These are phyloP conservation scores for Pisolithus tinctorius DNA, from an alignment of 768 basidiomycete species.

Conservation along the genomic window DNA sequence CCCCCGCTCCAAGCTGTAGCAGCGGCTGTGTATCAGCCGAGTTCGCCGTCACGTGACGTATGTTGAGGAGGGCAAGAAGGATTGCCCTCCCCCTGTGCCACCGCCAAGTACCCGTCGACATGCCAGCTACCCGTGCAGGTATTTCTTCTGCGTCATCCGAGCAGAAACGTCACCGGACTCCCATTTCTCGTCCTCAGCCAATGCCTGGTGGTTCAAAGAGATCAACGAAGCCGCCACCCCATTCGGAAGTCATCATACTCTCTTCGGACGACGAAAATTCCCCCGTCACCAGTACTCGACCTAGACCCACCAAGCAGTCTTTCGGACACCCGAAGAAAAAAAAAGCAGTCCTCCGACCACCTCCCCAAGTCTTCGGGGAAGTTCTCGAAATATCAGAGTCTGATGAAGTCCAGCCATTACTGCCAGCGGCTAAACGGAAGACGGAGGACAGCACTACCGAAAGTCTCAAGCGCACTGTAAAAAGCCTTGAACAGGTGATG, in stretches of 20 bases:
- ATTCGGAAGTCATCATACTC: slow-evolving; percentile 24
- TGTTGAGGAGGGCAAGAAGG: background rate
- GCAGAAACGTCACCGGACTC: background rate
- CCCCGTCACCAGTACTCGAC: slow-evolving; percentile 15
- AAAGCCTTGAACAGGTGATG: slow-evolving; percentile 37
- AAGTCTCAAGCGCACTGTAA: slow-evolving; percentile 34
- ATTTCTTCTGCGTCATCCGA: background rate
- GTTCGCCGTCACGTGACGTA: background rate
- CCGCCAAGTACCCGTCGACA: background rate
- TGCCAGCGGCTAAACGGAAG: slow-evolving; percentile 8
- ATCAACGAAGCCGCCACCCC: slow-evolving; percentile 7
- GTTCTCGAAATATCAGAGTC: slow-evolving; percentile 56
- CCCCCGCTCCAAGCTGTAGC: no score
- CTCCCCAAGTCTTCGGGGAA: slow-evolving; percentile 22
- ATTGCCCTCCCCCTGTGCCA: no score
- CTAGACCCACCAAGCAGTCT: slow-evolving; percentile 7
- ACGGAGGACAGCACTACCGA: slow-evolving; percentile 9
- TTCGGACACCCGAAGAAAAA: slow-evolving; percentile 7
- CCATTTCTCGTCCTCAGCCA: background rate
- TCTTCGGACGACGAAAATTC: slow-evolving; percentile 27
- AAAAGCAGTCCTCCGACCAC: slow-evolving; percentile 13
- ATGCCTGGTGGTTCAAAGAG: slow-evolving; percentile 7
- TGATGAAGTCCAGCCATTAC: slow-evolving; percentile 31
- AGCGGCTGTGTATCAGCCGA: no score
- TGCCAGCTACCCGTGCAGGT: background rate